Evolutionary conservation across 2,329 filamentous ascomycete genomes (phyloP), one percentile per base, ranked within the genome.

Genomic region (Xylaria polymorpha): DNA sequence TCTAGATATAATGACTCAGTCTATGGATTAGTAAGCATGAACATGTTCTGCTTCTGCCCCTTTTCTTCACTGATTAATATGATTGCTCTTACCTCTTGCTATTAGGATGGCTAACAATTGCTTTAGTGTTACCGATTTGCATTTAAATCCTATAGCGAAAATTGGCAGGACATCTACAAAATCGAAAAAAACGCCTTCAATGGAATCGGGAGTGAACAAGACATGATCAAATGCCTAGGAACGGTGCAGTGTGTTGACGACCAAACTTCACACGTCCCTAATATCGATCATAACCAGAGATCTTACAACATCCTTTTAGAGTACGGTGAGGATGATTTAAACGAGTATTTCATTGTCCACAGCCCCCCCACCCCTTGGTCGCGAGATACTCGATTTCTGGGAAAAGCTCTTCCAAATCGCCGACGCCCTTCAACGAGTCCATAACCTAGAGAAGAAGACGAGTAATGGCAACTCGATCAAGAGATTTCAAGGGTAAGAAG

Each of bases 71-170:
- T 14, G 3, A 39, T 39, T 14, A 39, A 39, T n/a, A 29, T 39
- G 37, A 39, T 7, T n/a, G 7, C 41, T 43, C 25, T 43, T 18
- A 43, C 41, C 41, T 1, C 14, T 15, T 43, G 41, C 5, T 43
- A 43, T 43, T 43, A 43, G 3, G 41, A 43, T 5, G 7, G 18
- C 41, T 43, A 51, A 61, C 14, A 7, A 12, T 51, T 18, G 6
- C 8, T 39, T 18, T 32, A 72, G 70, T 72, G 70, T 63, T 72
- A 72, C 57, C 58, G 60, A 48, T 72, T 72, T 29, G 68, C 70
- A 6, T 37, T 72, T 22, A 72, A 72, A 46, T 64, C 68, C 4
- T 72, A 68, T 35, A 67, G 60, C 2, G 8, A 64, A 32, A 56
- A 65, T 14, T 46, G 53, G 2, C 3, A 41, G 3, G 60, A 68